A percentile compares a stretch with the other conserved stretches of the same genome.
These are phyloP conservation scores for Gossypium arboreum DNA, from an alignment of 345 rosid genomes.

Conservation along the genomic window DNA sequence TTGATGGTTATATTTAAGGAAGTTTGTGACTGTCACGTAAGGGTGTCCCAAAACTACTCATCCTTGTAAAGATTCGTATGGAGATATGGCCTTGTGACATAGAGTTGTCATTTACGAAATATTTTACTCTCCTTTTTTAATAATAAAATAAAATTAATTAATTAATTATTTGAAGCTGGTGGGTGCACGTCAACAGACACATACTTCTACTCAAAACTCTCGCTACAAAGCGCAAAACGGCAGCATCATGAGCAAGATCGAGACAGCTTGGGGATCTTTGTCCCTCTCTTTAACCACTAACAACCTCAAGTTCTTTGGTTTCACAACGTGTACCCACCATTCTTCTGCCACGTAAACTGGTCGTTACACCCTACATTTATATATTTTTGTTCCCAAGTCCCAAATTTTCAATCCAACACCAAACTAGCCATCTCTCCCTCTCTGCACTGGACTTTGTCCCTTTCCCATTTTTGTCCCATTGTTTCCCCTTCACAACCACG, in stretches of 20 bases:
- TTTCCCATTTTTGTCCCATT: no score
- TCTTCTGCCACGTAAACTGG: conserved; percentile 22
- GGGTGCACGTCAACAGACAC: conserved; percentile 43
- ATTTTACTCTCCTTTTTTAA: no score
- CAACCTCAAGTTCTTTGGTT: conserved; percentile 24
- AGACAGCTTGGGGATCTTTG: not conserved
- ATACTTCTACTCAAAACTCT: conserved; percentile 15
- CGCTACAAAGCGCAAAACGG: conserved; percentile 16
- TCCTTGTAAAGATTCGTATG: conserved; percentile 11
- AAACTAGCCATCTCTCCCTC: not conserved
- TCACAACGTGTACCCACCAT: conserved; percentile 35
- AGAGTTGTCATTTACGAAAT: not conserved
- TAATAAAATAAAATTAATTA: not conserved
- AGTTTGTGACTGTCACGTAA: not conserved
- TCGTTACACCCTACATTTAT: not conserved
- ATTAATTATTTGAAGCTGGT: conserved; percentile 29
- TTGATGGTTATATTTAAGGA: not conserved
- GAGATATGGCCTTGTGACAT: not conserved
- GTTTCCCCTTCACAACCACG: not conserved
- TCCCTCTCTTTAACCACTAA: not conserved
- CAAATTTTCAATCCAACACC: not conserved
- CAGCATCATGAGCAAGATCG: conserved; percentile 8
- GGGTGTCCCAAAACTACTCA: not conserved
- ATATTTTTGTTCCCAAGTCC: not conserved
- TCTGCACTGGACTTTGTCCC: conserved; percentile 8